These are phyloP conservation scores for Hymenotorrendiella dingleyae DNA, from an alignment of 2,329 filamentous ascomycete genomes.

Conservation along the genomic window DNA sequence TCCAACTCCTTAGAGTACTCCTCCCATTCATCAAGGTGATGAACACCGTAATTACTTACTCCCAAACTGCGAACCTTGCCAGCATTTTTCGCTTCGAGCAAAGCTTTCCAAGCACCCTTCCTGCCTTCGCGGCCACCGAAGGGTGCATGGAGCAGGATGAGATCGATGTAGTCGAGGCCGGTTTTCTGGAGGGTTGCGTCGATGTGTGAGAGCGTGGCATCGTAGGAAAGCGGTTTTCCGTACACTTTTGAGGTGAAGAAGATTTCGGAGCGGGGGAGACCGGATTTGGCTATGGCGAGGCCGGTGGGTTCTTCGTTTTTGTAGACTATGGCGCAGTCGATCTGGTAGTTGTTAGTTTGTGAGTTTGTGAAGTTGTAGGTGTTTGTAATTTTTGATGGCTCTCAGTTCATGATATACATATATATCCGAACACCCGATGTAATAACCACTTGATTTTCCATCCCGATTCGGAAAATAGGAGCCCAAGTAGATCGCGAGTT, in stretches of 20 bases:
- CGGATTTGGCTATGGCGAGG: conserved; percentile 44
- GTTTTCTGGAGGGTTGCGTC: conserved; percentile 52
- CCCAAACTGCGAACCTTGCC: conserved; percentile 57
- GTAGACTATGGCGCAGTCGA: conserved; percentile 54
- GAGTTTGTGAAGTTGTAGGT: background rate
- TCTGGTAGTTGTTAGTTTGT: conserved; percentile 28
- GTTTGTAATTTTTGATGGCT: too few species aligned
- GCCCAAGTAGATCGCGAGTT: too few species aligned
- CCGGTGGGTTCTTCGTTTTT: conserved; percentile 51
- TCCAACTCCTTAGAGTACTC: conserved; percentile 56
- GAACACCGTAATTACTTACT: conserved; percentile 60
- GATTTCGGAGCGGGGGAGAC: conserved; percentile 46
- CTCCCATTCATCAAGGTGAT: conserved; percentile 57
- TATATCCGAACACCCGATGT: too few species aligned
- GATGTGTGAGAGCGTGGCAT: conserved; percentile 57
- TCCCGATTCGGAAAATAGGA: too few species aligned
- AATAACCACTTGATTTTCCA: too few species aligned
- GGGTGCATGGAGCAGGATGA: conserved; percentile 57
- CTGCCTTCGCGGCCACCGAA: conserved; percentile 50
- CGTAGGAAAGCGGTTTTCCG: conserved; percentile 49
- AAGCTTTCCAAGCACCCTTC: conserved; percentile 55
- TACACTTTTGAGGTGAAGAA: conserved; percentile 61
- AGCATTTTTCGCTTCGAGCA: conserved; percentile 57
- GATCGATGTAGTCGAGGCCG: conserved; percentile 60
- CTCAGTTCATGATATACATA: too few species aligned